phyloP scores from a whole-genome alignment of 371 early-diverging fungal species.

The Circinella minor region DNA sequence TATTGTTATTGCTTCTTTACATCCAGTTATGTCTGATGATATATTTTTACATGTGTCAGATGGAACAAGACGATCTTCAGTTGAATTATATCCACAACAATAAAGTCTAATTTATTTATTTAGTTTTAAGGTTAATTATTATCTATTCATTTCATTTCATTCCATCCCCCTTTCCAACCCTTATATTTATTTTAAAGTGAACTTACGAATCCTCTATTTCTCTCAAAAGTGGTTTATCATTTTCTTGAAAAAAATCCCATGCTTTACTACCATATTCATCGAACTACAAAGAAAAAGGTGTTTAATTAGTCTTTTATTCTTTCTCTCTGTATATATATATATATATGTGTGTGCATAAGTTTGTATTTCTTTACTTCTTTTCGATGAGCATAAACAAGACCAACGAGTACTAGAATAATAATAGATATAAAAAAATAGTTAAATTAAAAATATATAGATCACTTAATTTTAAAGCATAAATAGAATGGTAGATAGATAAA shows the following conservation, averaged over 20 bases:
- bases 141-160: not conserved
- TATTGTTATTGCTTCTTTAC: slow-evolving; percentile 3
- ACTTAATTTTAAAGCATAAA: not conserved
- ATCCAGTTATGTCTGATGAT: slow-evolving; percentile 2
- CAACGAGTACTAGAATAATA: slow-evolving; percentile 11
- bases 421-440: not conserved
- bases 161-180: not conserved
- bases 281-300: slow-evolving; percentile 15
- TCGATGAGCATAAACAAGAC: slow-evolving; percentile 16
- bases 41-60: not conserved
- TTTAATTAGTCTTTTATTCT: not conserved
- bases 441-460: not conserved
- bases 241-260: slow-evolving; percentile 37
- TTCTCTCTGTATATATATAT: not conserved
- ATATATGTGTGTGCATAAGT: too few relatives aligned
- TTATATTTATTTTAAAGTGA: not conserved
- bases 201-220: slow-evolving; percentile 38
- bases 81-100: slow-evolving; percentile 19
- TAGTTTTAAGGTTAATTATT: not conserved
- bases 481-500: not conserved
- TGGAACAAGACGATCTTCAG: slow-evolving; percentile 6
- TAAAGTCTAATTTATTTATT: slow-evolving; percentile 8
- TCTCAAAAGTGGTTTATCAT: slow-evolving; percentile 29
- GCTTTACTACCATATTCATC: slow-evolving; percentile 32
- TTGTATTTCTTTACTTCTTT: slow-evolving; percentile 5